Conservation (phyloP, 805 yeast species). For the Nakazawaea ambrosiae region DNA sequence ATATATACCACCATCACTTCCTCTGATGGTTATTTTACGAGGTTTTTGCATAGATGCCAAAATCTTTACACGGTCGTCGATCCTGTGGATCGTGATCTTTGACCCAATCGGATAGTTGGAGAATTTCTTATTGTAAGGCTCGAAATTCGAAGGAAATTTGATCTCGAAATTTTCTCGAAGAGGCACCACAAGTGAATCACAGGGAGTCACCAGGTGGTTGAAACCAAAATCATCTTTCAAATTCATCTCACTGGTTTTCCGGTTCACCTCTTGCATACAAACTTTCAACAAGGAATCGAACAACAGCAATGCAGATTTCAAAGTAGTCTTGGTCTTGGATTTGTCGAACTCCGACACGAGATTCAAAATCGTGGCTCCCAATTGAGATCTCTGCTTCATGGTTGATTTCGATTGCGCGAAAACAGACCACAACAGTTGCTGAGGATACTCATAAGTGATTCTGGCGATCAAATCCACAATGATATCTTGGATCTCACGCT, state of each 20-base stretch:
- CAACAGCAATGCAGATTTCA: slow-evolving; percentile 23
- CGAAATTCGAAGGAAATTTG: slow-evolving; percentile 47
- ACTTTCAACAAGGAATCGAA: slow-evolving; percentile 36
- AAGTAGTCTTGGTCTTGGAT: slow-evolving; percentile 13
- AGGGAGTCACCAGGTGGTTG: slow-evolving; percentile 19
- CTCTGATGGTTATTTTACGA: slow-evolving; percentile 63
- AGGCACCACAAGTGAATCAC: slow-evolving; percentile 59
- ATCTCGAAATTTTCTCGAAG: slow-evolving; percentile 64
- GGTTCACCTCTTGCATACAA: slow-evolving; percentile 32
- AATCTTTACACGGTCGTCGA: slow-evolving; percentile 63
- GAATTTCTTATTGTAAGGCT: slow-evolving; percentile 24
- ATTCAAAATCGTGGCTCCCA: slow-evolving; percentile 39
- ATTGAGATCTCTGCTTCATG: slow-evolving; percentile 33
- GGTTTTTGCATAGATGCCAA: slow-evolving; percentile 86
- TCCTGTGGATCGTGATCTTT: slow-evolving; percentile 49
- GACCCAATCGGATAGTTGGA: slow-evolving; percentile 24
- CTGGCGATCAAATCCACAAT: slow-evolving; percentile 51
- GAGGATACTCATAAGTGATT: slow-evolving; percentile 63
- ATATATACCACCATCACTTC: slow-evolving; percentile 72
- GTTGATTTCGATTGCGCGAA: slow-evolving; percentile 63
- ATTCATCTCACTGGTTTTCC: slow-evolving; percentile 27
- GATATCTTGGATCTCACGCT: slow-evolving; percentile 45
- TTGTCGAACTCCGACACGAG: slow-evolving; percentile 13
- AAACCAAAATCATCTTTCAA: slow-evolving; percentile 35
- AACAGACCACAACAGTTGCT: slow-evolving; percentile 81